Evolutionary conservation across 495 filamentous ascomycete genomes (phyloP).

Genomic region (Penicillium bialowiezense): DNA sequence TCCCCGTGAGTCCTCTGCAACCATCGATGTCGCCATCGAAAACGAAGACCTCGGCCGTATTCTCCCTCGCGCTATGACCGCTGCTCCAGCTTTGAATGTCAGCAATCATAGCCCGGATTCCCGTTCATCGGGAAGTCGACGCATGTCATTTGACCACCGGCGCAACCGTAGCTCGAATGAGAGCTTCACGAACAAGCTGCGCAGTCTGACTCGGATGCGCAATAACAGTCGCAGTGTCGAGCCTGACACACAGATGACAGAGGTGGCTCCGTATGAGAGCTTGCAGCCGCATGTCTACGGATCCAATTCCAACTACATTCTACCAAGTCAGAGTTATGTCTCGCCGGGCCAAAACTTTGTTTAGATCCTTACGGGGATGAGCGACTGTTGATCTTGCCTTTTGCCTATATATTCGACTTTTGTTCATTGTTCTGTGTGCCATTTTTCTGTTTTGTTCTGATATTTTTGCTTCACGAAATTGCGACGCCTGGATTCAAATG

Average conservation of each 20-base stretch:
- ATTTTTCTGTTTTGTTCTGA: not conserved
- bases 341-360: conserved; percentile 2
- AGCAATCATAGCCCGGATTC: conserved; percentile 15
- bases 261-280: conserved; percentile 32
- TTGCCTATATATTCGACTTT: conserved; percentile 2
- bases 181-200: conserved; percentile 61
- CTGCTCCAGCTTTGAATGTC: conserved; percentile 28
- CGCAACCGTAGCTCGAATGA: conserved; percentile 67
- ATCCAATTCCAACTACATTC: conserved; percentile 4
- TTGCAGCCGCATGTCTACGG: conserved; percentile 12
- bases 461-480: conserved; percentile 1
- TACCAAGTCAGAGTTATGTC: conserved; percentile 9
- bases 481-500: not conserved
- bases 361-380: not conserved
- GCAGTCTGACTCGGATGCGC: conserved; percentile 65
- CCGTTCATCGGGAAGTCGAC: conserved; percentile 21
- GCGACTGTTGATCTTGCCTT: not conserved
- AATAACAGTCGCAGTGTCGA: conserved; percentile 59
- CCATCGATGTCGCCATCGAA: conserved; percentile 75
- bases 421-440: not conserved
- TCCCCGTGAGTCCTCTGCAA: conserved; percentile 49
- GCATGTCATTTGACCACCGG: conserved; percentile 55
- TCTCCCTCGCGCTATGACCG: conserved; percentile 42
- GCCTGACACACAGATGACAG: conserved; percentile 21
- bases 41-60: conserved; percentile 38